Evolutionary conservation across 192 early-diverging fungal species (phyloP), one percentile per base, ranked within the genome.

Genomic region (Diversispora epigaea): DNA sequence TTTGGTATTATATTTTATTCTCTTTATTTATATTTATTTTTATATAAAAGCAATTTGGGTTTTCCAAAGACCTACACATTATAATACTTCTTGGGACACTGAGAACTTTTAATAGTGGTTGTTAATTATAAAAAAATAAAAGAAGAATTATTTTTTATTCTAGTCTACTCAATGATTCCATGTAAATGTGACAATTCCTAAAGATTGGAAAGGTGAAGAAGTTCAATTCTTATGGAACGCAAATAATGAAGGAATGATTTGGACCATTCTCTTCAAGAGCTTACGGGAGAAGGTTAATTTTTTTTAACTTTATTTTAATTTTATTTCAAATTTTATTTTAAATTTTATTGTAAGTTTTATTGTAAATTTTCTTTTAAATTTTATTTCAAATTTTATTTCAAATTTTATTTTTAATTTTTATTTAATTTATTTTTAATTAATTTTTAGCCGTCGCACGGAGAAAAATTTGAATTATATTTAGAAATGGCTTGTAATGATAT

Each of bases 181-280:
- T 75, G 81, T 91, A 10, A 79, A 80, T 40, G 80, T 96, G 19
- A 78, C 75, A 54, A 86, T 99, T 39, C 98, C 96, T 4, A 71
- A 80, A 0, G 67, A 80, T 14, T 93, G 85, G 78, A 87, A 77
- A 11, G 90, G 89, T 52, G 85, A 94, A 75, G 89, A 89, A 65
- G 93, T 99, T 21, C 84, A 90, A 46, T 84, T 99, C 19, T 64
- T 92, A n/a, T 99, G 95, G 83, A 92, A 99, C 78, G 87, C 95
- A 10, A 81, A 83, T 71, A 94, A 89, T 77, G 96, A 99, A 80
- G 95, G 85, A 17, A 82, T 98, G 83, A 80, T 99, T n/a, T 99
- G 94, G 93, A 89, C 93, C 4, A 84, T 61, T 89, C 94, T 1
- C 81, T 97, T 22, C 92, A 93, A 79, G 98, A 96, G 4, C 80